phyloP scores from a whole-genome alignment of 805 yeast genomes.

The Wickerhamiella sergipiensis region DNA sequence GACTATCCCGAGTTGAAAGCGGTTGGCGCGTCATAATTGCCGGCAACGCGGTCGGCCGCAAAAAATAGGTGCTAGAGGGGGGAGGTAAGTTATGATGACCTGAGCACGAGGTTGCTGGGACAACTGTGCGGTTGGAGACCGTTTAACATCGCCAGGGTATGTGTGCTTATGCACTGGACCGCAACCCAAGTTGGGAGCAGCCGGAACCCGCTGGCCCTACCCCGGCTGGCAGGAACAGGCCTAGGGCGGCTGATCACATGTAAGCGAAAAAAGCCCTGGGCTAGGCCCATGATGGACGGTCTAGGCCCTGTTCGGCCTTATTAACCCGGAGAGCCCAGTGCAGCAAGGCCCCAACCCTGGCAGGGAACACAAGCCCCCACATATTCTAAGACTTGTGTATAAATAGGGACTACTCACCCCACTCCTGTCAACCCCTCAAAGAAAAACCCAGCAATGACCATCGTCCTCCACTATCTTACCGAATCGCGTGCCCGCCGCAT shows the following conservation, averaged over 20 bases:
- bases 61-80: neutral
- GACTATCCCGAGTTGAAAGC: neutral
- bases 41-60: neutral
- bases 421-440: neutral
- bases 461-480: constrained; percentile 22
- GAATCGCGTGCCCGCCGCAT: constrained; percentile 49
- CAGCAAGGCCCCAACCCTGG: neutral
- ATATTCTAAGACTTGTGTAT: neutral
- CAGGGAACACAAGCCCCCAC: neutral
- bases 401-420: neutral
- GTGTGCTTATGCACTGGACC: neutral
- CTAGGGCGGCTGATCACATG: too few species aligned
- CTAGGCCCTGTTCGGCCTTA: neutral
- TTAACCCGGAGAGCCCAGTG: neutral
- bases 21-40: neutral
- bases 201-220: too few species aligned
- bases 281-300: too few species aligned
- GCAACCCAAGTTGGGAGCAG: neutral
- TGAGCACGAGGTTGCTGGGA: neutral
- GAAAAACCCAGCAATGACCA: neutral
- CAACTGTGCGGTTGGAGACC: neutral
- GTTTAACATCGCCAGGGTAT: neutral
- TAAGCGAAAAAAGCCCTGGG: too few species aligned
- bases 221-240: too few species aligned
- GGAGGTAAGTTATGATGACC: neutral